phyloP scores from a whole-genome alignment of 192 early-diverging fungal species.

The Umbelopsis ramanniana region DNA sequence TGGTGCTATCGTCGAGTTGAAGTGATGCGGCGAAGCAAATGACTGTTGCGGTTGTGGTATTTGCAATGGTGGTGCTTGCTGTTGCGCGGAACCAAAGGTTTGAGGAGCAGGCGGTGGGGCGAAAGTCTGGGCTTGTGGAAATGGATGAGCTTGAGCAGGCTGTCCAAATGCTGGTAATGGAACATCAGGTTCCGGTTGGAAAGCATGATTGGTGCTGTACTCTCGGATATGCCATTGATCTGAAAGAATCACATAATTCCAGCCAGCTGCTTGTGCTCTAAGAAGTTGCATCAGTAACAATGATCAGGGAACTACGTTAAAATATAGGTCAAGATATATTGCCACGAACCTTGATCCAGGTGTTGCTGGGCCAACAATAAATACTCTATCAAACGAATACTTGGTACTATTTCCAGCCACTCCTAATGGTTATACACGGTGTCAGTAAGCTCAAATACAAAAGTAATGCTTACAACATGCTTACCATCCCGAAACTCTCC shows the following conservation, averaged over 20 bases:
- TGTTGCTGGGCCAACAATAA: slow-evolving; percentile 50
- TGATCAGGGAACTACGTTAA: no score
- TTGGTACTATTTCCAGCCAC: slow-evolving; percentile 11
- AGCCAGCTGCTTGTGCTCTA: slow-evolving; percentile 37
- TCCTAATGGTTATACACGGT: background rate
- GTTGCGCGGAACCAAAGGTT: background rate
- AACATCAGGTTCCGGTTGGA: slow-evolving; percentile 3
- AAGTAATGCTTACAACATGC: background rate
- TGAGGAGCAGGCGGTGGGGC: background rate
- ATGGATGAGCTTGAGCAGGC: background rate
- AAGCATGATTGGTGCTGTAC: background rate
- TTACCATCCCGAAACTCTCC: slow-evolving; percentile 37
- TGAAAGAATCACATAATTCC: slow-evolving; percentile 37
- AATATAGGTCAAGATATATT: no score
- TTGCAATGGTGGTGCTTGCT: background rate
- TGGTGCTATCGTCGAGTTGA: background rate
- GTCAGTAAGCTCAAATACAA: background rate
- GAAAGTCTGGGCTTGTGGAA: background rate
- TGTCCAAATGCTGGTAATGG: background rate
- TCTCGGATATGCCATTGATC: slow-evolving; percentile 27
- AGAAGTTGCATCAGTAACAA: no score
- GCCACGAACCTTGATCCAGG: slow-evolving; percentile 27
- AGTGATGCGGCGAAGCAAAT: background rate
- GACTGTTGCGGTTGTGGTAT: background rate
- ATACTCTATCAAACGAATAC: slow-evolving; percentile 52